A percentile compares a stretch with the other conserved stretches of the same genome.
phyloP scores from a whole-genome alignment of 352 stramenopile genomes.

The Phytophthora pisi region DNA sequence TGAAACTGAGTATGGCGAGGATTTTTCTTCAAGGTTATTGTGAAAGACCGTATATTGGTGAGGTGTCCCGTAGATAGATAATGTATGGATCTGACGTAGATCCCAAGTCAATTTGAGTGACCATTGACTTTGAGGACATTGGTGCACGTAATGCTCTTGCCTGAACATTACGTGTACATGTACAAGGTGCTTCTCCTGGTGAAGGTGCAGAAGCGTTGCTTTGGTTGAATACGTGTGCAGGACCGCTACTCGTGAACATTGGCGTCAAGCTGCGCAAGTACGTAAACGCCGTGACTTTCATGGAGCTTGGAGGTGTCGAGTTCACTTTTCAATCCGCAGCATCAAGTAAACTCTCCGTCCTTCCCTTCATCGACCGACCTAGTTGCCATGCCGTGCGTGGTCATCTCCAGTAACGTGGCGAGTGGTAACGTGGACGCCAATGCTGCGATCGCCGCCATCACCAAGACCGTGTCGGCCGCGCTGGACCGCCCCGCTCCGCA shows the following conservation, averaged over 20 bases:
- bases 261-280: constrained; percentile 11
- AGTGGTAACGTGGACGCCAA: constrained; percentile 22
- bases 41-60: no score
- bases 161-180: no score
- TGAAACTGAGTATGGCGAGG: no score
- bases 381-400: constrained; percentile 30
- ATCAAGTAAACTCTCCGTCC: no score
- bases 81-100: no score
- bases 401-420: constrained; percentile 37
- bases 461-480: constrained; percentile 25
- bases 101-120: no score
- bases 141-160: no score
- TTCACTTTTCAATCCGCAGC: constrained; percentile 12
- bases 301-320: background rate
- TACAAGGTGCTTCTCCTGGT: no score
- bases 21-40: no score
- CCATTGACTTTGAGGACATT: no score
- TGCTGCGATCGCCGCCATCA: constrained; percentile 16
- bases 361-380: background rate
- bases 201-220: no score
- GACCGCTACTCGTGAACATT: background rate
- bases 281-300: constrained; percentile 8
- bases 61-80: no score
- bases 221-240: background rate
- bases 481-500: constrained; percentile 21